These are phyloP conservation scores for Corchorus olitorius DNA, from an alignment of 345 rosid species.

Conservation along the genomic window DNA sequence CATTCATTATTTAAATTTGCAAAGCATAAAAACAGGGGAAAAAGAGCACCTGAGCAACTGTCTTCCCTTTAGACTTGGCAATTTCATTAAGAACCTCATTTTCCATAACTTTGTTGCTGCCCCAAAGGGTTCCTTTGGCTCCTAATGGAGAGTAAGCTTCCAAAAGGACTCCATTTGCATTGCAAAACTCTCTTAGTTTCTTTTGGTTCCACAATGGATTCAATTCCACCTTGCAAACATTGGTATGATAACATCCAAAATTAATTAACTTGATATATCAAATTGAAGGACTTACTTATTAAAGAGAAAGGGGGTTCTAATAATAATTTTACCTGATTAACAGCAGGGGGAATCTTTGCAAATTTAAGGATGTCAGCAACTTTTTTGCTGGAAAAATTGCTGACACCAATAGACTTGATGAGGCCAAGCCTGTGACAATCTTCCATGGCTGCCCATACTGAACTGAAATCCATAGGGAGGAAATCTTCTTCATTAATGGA, in stretches of 20 bases:
- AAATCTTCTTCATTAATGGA: conserved; percentile 66
- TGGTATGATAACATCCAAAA: background rate
- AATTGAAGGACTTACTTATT: background rate
- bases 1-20: background rate
- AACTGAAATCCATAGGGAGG: conserved; percentile 54
- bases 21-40: background rate
- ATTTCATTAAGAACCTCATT: conserved; percentile 62
- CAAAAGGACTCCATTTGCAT: conserved; percentile 47
- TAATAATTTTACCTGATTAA: conserved; percentile 50
- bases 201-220: conserved; percentile 86
- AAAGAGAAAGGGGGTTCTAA: conserved; percentile 10
- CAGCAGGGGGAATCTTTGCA: conserved; percentile 72
- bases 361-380: conserved; percentile 50
- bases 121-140: conserved; percentile 65
- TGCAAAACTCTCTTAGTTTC: conserved; percentile 60
- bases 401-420: conserved; percentile 73
- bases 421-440: conserved; percentile 34
- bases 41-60: conserved; percentile 68
- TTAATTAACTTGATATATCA: background rate
- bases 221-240: conserved; percentile 22
- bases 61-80: conserved; percentile 63
- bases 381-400: conserved; percentile 78
- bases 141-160: conserved; percentile 71
- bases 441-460: conserved; percentile 77
- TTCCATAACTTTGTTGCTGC: conserved; percentile 65